Conservation (phyloP, 2,329 filamentous ascomycete genomes). For the Arthrocladium fulminans region DNA sequence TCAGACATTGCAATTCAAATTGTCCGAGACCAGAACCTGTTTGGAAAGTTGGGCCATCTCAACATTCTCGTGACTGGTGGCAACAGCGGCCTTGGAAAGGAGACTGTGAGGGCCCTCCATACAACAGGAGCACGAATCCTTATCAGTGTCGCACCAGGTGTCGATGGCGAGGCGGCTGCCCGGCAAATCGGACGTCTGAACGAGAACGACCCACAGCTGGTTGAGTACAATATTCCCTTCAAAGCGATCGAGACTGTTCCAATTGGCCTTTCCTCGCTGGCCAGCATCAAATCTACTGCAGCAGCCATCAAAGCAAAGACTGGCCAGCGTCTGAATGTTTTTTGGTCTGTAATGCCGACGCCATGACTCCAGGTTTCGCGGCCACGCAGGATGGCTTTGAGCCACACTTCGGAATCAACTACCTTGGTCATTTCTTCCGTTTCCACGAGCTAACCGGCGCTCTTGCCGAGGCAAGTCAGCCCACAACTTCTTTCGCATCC, state of each 20-base stretch:
- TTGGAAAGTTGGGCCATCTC: background rate
- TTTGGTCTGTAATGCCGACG: conserved; percentile 41
- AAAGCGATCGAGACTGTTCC: conserved; percentile 25
- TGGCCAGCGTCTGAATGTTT: conserved; percentile 26
- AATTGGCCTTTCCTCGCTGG: conserved; percentile 29
- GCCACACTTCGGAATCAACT: conserved; percentile 45
- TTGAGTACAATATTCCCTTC: background rate
- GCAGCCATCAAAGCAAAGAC: conserved; percentile 23
- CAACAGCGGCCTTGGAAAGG: too few relatives aligned
- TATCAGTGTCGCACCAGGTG: too few relatives aligned
- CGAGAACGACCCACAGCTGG: too few relatives aligned
- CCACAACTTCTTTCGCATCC: conserved; percentile 28
- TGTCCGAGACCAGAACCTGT: background rate
- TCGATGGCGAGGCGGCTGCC: too few relatives aligned
- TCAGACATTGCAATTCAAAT: background rate
- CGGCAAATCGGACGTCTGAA: too few relatives aligned
- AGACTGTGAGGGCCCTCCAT: too few relatives aligned
- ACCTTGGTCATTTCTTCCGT: conserved; percentile 47
- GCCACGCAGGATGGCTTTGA: conserved; percentile 42
- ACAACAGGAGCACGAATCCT: too few relatives aligned
- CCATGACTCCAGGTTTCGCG: conserved; percentile 35
- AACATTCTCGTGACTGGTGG: background rate
- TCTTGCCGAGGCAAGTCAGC: conserved; percentile 21
- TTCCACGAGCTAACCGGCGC: conserved; percentile 38
- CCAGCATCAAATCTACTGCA: conserved; percentile 26